Percentiles rank a stretch among this genome's conserved stretches.
phyloP scores from a whole-genome alignment of 371 early-diverging fungal species.

The Mortierella sp. region DNA sequence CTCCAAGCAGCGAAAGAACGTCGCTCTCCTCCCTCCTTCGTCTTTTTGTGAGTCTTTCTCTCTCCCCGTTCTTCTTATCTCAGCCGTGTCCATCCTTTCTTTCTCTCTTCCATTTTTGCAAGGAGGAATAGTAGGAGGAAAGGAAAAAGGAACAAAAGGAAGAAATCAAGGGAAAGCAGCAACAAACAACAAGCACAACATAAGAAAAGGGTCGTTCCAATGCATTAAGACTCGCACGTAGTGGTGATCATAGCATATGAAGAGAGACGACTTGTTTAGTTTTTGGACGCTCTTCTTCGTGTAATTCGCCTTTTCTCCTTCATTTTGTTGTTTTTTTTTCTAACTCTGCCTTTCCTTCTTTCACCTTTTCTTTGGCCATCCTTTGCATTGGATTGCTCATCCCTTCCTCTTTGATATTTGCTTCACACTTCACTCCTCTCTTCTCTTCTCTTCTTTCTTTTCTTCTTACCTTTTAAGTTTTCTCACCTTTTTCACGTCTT shows the following conservation, averaged over 20 bases:
- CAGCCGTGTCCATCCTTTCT: neutral
- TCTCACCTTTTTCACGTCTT: neutral
- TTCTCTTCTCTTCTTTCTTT: neutral
- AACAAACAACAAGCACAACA: neutral
- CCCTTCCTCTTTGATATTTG: neutral
- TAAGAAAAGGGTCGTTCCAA: neutral
- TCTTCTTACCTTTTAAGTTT: neutral
- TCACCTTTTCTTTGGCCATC: neutral
- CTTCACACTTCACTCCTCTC: neutral
- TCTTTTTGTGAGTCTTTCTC: neutral
- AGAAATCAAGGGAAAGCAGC: neutral
- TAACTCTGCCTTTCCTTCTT: neutral
- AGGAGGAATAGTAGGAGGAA: neutral
- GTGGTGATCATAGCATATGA: neutral
- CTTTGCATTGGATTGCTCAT: neutral
- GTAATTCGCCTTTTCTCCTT: neutral
- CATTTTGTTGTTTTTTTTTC: neutral
- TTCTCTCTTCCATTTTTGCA: neutral
- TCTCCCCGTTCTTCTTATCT: constrained; percentile 18
- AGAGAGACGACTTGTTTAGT: neutral
- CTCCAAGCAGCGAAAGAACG: neutral
- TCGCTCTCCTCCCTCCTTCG: neutral
- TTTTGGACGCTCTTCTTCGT: neutral
- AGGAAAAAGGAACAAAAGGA: neutral
- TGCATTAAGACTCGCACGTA: neutral